Evolutionary conservation across 192 early-diverging fungal genomes (phyloP).

Genomic region (Entomortierella lignicola): DNA sequence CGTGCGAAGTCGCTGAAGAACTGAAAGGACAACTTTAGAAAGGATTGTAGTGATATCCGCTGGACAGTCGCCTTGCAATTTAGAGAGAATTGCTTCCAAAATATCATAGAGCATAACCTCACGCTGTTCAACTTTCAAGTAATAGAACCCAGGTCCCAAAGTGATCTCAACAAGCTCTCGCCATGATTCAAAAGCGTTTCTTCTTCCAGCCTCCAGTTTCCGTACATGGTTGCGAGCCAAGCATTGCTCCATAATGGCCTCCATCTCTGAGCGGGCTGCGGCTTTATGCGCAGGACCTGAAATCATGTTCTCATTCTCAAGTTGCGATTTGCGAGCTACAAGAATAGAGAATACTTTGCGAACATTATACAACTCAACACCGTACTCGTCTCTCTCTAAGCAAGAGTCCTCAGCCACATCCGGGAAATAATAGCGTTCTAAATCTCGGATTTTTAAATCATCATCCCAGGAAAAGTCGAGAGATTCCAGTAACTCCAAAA

Average conservation of each 20-base stretch:
- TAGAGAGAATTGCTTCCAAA: constrained; percentile 72
- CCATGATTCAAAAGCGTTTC: constrained; percentile 84
- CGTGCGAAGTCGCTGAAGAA: constrained; percentile 66
- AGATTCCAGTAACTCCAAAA: constrained; percentile 77
- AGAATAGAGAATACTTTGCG: constrained; percentile 73
- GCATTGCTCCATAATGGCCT: constrained; percentile 69
- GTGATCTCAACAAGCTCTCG: constrained; percentile 81
- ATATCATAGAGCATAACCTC: constrained; percentile 75
- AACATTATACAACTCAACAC: constrained; percentile 76
- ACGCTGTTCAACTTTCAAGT: constrained; percentile 70
- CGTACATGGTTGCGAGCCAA: constrained; percentile 79
- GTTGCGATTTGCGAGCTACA: constrained; percentile 51
- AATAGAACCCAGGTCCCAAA: constrained; percentile 71
- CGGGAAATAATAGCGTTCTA: constrained; percentile 54
- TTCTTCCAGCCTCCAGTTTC: constrained; percentile 75
- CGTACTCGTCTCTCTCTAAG: constrained; percentile 64
- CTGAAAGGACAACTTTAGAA: constrained; percentile 65
- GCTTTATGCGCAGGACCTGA: constrained; percentile 58
- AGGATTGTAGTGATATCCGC: constrained; percentile 63
- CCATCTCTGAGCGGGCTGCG: constrained; percentile 65
- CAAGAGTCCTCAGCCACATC: constrained; percentile 63
- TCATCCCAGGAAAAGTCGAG: constrained; percentile 72
- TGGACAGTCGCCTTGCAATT: constrained; percentile 59
- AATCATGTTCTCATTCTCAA: constrained; percentile 60
- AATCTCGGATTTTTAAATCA: constrained; percentile 34